These are phyloP conservation scores for Brettanomyces bruxellensis DNA, from an alignment of 805 yeast species.

Conservation along the genomic window DNA sequence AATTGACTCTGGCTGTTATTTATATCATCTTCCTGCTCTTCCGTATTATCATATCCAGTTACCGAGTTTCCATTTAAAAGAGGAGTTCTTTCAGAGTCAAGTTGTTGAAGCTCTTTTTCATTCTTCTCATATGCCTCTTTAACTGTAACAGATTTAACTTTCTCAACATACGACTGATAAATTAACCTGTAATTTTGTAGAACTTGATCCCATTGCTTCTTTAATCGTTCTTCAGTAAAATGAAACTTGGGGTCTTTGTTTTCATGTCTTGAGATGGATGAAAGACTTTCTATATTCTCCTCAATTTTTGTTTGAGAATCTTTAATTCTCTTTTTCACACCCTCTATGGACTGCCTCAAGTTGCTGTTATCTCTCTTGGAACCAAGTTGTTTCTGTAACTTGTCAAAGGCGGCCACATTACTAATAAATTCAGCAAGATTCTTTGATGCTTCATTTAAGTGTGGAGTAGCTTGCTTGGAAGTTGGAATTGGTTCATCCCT, in stretches of 20 bases:
- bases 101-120: conserved; percentile 2
- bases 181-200: conserved; percentile 34
- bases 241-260: conserved; percentile 6
- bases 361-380: conserved; percentile 38
- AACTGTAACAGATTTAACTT: conserved; percentile 31
- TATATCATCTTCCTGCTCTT: conserved; percentile 2
- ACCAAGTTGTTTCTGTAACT: conserved; percentile 42
- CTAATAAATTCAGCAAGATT: conserved; percentile 24
- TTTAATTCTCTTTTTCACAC: conserved; percentile 11
- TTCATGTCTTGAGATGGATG: not conserved
- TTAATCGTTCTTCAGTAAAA: conserved; percentile 43
- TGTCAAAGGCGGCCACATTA: conserved; percentile 40
- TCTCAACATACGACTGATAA: conserved; percentile 40
- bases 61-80: not conserved
- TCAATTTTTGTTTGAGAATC: conserved; percentile 10
- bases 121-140: conserved; percentile 20
- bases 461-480: not conserved
- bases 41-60: not conserved
- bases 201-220: conserved; percentile 46
- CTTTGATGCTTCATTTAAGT: conserved; percentile 12
- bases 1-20: conserved; percentile 20
- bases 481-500: conserved; percentile 1
- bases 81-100: not conserved
- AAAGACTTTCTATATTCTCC: not conserved
- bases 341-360: conserved; percentile 25